These are phyloP conservation scores for Dothistroma septosporum DNA, from an alignment of 2,329 filamentous ascomycete genomes.

Conservation along the genomic window DNA sequence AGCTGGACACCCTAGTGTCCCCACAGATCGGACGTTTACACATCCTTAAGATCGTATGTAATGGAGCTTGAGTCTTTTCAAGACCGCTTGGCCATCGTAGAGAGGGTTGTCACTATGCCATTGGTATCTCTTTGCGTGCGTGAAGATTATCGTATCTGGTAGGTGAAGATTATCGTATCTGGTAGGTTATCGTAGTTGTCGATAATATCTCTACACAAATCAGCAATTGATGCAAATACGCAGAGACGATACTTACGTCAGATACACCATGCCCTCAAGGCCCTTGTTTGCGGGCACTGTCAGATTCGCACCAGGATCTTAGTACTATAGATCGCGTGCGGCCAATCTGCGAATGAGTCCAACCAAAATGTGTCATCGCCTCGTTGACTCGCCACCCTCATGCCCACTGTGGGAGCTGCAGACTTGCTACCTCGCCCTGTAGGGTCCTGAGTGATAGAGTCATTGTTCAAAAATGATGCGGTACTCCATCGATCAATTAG, in stretches of 20 bases:
- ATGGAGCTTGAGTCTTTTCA: constrained; percentile 47
- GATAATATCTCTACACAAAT: constrained; percentile 42
- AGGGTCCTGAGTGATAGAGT: background rate
- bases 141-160: constrained; percentile 54
- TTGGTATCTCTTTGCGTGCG: constrained; percentile 53
- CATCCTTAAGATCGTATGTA: constrained; percentile 50
- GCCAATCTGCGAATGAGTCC: constrained; percentile 37
- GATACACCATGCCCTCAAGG: constrained; percentile 48
- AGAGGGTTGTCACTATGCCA: constrained; percentile 55
- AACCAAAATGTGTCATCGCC: constrained; percentile 29
- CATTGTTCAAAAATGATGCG: background rate
- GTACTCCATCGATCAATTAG: background rate
- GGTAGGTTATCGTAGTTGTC: constrained; percentile 56
- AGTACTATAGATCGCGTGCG: constrained; percentile 42
- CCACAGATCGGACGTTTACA: constrained; percentile 52
- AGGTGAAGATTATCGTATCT: constrained; percentile 48
- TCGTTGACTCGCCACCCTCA: background rate
- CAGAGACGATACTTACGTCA: constrained; percentile 46
- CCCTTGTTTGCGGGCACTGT: constrained; percentile 48
- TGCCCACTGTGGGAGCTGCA: background rate
- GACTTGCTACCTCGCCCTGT: background rate
- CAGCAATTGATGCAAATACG: too few relatives aligned
- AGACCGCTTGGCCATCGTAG: constrained; percentile 49
- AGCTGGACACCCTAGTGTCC: constrained; percentile 50
- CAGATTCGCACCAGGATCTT: constrained; percentile 38